Conservation (phyloP, 441 rosid genomes). For the Codiaeum variegatum region DNA sequence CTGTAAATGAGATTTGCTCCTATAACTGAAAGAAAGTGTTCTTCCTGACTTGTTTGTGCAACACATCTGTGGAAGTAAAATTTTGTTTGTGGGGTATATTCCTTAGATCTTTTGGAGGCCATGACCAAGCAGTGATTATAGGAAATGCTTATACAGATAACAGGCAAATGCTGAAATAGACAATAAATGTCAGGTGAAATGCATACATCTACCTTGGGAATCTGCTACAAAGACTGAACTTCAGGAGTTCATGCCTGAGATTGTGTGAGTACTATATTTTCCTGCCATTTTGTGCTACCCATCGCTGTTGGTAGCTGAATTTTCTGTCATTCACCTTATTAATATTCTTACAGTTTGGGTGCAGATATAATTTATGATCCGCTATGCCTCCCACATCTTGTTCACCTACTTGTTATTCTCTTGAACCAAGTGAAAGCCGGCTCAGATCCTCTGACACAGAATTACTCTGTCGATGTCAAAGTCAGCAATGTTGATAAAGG, state of each 20-base stretch:
- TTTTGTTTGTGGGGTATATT: not conserved
- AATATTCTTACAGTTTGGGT: constrained; percentile 45
- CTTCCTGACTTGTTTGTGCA: not conserved
- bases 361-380: constrained; percentile 84
- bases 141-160: not conserved
- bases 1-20: not conserved
- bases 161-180: constrained; percentile 16
- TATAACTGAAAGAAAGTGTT: not conserved
- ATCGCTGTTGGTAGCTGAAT: not conserved
- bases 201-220: constrained; percentile 83
- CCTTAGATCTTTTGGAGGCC: not conserved
- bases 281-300: not conserved
- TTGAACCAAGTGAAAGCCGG: constrained; percentile 30
- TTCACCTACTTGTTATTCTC: constrained; percentile 51
- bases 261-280: constrained; percentile 42
- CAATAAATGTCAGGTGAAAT: constrained; percentile 40
- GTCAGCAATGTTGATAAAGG: constrained; percentile 16
- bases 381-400: constrained; percentile 62
- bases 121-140: not conserved
- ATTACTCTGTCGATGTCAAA: constrained; percentile 9
- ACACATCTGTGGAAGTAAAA: not conserved
- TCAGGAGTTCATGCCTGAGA: constrained; percentile 44
- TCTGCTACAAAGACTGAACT: constrained; percentile 53
- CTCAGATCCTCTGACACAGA: not conserved
- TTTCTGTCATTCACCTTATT: not conserved